phyloP scores from a whole-genome alignment of 2,329 filamentous ascomycete species.

The Ascochyta koolunga region DNA sequence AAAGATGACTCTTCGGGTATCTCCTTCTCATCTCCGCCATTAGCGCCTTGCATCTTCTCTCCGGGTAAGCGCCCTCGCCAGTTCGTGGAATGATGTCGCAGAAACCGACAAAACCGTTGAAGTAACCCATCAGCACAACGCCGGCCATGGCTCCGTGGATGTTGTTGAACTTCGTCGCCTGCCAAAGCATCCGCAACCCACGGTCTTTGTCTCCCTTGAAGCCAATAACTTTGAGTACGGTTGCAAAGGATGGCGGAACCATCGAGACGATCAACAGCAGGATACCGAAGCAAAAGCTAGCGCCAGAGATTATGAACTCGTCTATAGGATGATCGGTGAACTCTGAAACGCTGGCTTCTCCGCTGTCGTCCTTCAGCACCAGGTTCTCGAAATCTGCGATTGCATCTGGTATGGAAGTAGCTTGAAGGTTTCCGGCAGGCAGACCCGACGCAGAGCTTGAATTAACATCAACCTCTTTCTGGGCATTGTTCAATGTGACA shows the following conservation, averaged over 20 bases:
- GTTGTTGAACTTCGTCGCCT: slow-evolving; percentile 82
- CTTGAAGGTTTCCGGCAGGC: slow-evolving; percentile 26
- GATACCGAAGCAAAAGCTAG: slow-evolving; percentile 88
- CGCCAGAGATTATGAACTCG: slow-evolving; percentile 85
- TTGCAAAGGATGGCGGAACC: slow-evolving; percentile 88
- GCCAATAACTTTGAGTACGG: slow-evolving; percentile 83
- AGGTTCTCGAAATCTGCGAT: slow-evolving; percentile 43
- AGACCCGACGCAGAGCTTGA: slow-evolving; percentile 35
- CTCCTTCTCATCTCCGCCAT: slow-evolving; percentile 74
- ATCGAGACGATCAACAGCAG: slow-evolving; percentile 88
- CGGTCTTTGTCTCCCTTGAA: slow-evolving; percentile 87
- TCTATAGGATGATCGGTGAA: slow-evolving; percentile 77
- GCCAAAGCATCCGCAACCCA: slow-evolving; percentile 87
- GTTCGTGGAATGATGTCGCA: slow-evolving; percentile 82
- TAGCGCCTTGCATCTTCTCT: slow-evolving; percentile 68
- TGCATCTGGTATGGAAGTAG: slow-evolving; percentile 27
- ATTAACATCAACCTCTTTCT: slow-evolving; percentile 28
- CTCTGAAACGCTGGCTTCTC: slow-evolving; percentile 65
- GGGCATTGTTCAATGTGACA: slow-evolving; percentile 31
- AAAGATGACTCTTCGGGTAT: slow-evolving; percentile 83
- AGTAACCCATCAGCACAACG: slow-evolving; percentile 80
- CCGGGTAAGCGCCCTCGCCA: slow-evolving; percentile 69
- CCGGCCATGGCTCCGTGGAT: slow-evolving; percentile 92
- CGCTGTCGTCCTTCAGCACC: slow-evolving; percentile 38
- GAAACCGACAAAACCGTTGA: slow-evolving; percentile 84